Percentiles rank a stretch among this genome's conserved stretches.
Conservation (phyloP, 2,329 filamentous ascomycete species). For the Calonectria pauciramosa region DNA sequence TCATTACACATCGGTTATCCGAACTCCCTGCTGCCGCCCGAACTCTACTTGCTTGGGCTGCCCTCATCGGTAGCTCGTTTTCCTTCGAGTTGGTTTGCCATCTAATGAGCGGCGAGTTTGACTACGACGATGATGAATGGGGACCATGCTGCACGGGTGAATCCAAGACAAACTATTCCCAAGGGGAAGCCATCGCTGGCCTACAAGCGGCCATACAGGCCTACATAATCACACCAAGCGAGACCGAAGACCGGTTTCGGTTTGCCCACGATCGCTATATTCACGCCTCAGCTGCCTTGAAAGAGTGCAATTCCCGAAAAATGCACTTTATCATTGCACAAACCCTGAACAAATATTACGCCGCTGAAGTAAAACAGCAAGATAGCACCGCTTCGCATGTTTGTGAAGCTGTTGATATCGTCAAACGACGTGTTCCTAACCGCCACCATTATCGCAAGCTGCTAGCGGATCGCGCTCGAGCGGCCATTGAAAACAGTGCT, state of each 20-base stretch:
- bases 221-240: constrained; percentile 85
- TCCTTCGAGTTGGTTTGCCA: constrained; percentile 85
- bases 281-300: constrained; percentile 78
- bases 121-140: constrained; percentile 67
- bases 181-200: constrained; percentile 79
- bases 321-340: constrained; percentile 95
- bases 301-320: constrained; percentile 76
- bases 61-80: constrained; percentile 85
- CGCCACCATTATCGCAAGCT: constrained; percentile 80
- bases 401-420: constrained; percentile 81
- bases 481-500: constrained; percentile 85
- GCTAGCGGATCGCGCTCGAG: constrained; percentile 83
- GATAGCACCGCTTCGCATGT: constrained; percentile 87
- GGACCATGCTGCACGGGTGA: constrained; percentile 39
- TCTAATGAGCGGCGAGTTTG: constrained; percentile 82
- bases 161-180: constrained; percentile 61
- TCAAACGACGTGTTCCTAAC: constrained; percentile 73
- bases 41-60: constrained; percentile 87
- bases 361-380: constrained; percentile 71
- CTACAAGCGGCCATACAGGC: constrained; percentile 86
- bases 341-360: constrained; percentile 80
- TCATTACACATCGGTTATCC: constrained; percentile 82
- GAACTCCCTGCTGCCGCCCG: constrained; percentile 83
- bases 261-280: constrained; percentile 93
- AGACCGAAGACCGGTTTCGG: constrained; percentile 87